phyloP scores from a whole-genome alignment of 169 alveolate species.

The Cyclospora cayetanensis region DNA sequence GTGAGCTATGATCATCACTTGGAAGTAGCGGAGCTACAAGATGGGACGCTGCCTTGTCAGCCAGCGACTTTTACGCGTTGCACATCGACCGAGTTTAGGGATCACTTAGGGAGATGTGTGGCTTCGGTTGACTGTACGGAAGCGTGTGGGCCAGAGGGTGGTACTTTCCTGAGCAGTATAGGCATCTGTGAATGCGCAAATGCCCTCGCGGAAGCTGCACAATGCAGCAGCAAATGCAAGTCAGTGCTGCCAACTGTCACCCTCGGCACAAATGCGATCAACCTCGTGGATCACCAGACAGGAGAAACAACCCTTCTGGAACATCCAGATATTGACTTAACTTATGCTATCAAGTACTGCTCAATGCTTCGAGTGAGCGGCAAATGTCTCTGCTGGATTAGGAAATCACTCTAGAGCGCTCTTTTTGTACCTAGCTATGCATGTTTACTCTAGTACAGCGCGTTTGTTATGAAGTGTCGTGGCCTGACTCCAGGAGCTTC shows the following conservation, averaged over 20 bases:
- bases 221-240: constrained; percentile 61
- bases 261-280: constrained; percentile 2
- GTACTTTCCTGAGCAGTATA: constrained; percentile 25
- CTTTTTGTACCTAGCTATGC: too few relatives aligned
- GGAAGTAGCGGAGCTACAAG: constrained; percentile 45
- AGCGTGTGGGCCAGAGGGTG: constrained; percentile 65
- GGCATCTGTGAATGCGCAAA: constrained; percentile 70
- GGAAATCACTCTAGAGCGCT: not conserved
- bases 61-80: constrained; percentile 28
- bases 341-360: constrained; percentile 10
- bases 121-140: constrained; percentile 51
- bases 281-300: not conserved
- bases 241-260: constrained; percentile 24
- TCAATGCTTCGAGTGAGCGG: constrained; percentile 48
- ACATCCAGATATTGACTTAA: constrained; percentile 19
- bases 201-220: constrained; percentile 43
- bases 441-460: too few relatives aligned
- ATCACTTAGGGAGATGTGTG: constrained; percentile 57
- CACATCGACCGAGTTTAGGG: not conserved
- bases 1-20: constrained; percentile 54
- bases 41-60: constrained; percentile 57
- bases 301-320: not conserved
- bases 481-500: not conserved
- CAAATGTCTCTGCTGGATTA: not conserved
- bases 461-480: too few relatives aligned